Base-by-base conservation (phyloP, 352 stramenopile genomes). In the Phytophthora multivora region DNA sequence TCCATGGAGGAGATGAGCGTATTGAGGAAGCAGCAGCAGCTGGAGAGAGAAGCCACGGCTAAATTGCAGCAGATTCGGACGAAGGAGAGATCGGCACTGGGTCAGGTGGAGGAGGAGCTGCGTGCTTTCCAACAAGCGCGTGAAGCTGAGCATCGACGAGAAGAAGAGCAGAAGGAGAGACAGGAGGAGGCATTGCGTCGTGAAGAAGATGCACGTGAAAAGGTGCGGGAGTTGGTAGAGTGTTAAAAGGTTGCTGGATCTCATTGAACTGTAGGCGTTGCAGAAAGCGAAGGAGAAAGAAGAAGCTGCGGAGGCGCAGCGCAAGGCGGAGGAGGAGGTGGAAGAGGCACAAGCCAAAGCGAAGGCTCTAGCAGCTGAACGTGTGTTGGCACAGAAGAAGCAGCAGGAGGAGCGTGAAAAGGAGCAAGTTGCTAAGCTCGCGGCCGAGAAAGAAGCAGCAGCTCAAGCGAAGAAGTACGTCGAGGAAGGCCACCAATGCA, bases 41-140 rank as follows among this genome's bases (percentile, higher is more conserved):
- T 77, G 26, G 75, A 89, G 54, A 67, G 59, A 18, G 56, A 73
- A 23, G 60, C 75, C 4, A 63, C 45, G 4, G 35, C 45, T 23
- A 72, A 78, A 30, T 68, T 90, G 16, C 63, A 75, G 25, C 71
- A 83, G 69, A 73, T 82, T 28, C 70, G 70, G 15, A 54, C 35
- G 2, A 63, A 61, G 12, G 83, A 90, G 31, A 73, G 70, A 1
- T 67, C 64, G 2, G 65, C 63, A 0, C 62, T 92, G 19, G 67
- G 86, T 2, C 40, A 59, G 31, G 68, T 87, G n/a, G 73, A 90
- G 51, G 62, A 72, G 21, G 69, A 82, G 51, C 63, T 92, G 39
- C 42, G 51, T 6, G 69, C 68, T 23, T 90, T 78, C 51, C 66
- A 89, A 42, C 53, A 76, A 23, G 70, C 63, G 10, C 54, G 59